phyloP scores from a whole-genome alignment of 306 rosid species.

The Purshia tridentata region DNA sequence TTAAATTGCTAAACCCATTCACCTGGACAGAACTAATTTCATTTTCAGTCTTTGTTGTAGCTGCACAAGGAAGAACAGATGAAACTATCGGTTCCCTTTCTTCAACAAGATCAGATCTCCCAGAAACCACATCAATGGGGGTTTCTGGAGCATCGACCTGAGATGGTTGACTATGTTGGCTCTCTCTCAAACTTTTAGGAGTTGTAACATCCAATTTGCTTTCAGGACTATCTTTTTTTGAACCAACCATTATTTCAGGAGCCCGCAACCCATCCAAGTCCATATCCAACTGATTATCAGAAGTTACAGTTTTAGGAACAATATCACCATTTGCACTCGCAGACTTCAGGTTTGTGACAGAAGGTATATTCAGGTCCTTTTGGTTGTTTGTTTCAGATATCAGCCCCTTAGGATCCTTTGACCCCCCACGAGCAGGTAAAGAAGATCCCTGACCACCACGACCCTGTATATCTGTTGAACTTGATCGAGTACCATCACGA shows the following conservation, averaged over 20 bases:
- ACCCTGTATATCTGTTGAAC: constrained; percentile 37
- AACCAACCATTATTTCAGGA: constrained; percentile 36
- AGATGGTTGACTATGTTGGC: constrained; percentile 41
- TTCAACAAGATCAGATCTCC: constrained; percentile 43
- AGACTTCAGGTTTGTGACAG: constrained; percentile 64
- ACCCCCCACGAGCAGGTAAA: constrained; percentile 46
- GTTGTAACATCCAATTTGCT: constrained; percentile 49
- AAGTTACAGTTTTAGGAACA: constrained; percentile 36
- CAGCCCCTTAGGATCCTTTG: constrained; percentile 60
- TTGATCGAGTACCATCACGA: constrained; percentile 65
- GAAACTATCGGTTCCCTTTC: constrained; percentile 43
- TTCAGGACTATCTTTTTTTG: constrained; percentile 40
- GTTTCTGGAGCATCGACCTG: constrained; percentile 40
- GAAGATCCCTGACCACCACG: constrained; percentile 39
- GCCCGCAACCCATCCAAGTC: constrained; percentile 48
- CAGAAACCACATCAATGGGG: constrained; percentile 40
- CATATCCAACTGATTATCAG: constrained; percentile 45
- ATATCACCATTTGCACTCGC: constrained; percentile 60
- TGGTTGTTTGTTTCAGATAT: constrained; percentile 50
- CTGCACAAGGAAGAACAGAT: constrained; percentile 38
- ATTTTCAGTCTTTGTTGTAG: constrained; percentile 42
- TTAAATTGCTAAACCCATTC: constrained; percentile 58
- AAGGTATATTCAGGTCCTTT: constrained; percentile 54
- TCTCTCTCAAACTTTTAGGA: constrained; percentile 41
- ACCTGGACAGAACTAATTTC: constrained; percentile 56